These are phyloP conservation scores for Teratosphaeria zuluensis DNA, from an alignment of 2,329 filamentous ascomycete species.

Conservation along the genomic window DNA sequence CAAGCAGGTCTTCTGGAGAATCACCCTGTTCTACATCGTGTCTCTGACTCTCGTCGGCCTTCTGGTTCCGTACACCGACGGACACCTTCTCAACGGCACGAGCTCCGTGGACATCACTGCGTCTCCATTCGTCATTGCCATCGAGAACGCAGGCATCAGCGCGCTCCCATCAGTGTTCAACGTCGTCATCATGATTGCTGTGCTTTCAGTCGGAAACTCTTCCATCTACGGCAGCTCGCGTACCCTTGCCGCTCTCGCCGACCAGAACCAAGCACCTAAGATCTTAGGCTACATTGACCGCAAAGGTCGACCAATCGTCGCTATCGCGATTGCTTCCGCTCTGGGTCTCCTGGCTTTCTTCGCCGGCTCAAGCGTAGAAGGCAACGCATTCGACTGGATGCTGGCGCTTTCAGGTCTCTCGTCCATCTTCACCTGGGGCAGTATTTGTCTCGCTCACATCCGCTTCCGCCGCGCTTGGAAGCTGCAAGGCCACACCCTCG, in stretches of 20 bases:
- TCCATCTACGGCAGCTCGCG: conserved; percentile 85
- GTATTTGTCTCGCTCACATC: conserved; percentile 55
- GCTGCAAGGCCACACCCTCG: conserved; percentile 51
- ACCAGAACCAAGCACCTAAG: conserved; percentile 55
- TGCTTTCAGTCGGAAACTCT: conserved; percentile 84
- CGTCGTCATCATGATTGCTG: conserved; percentile 82
- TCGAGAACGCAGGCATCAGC: conserved; percentile 63
- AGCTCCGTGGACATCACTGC: conserved; percentile 59
- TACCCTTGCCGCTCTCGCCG: conserved; percentile 79
- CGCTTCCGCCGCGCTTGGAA: conserved; percentile 56
- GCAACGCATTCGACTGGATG: conserved; percentile 52
- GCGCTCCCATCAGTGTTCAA: conserved; percentile 86
- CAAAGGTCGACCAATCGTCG: conserved; percentile 49
- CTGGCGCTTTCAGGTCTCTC: conserved; percentile 63
- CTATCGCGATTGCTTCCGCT: conserved; percentile 32
- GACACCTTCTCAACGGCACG: conserved; percentile 49
- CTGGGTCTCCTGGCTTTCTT: conserved; percentile 54
- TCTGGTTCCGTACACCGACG: conserved; percentile 64
- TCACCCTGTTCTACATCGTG: conserved; percentile 80
- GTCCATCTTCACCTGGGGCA: conserved; percentile 68
- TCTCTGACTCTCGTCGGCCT: conserved; percentile 72
- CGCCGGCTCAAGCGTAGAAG: conserved; percentile 37
- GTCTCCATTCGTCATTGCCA: conserved; percentile 90
- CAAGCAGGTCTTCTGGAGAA: conserved; percentile 94
- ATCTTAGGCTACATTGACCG: conserved; percentile 52